Evolutionary conservation across 2,329 filamentous ascomycete species (phyloP).

Genomic region (Arthrinium phaeospermum): DNA sequence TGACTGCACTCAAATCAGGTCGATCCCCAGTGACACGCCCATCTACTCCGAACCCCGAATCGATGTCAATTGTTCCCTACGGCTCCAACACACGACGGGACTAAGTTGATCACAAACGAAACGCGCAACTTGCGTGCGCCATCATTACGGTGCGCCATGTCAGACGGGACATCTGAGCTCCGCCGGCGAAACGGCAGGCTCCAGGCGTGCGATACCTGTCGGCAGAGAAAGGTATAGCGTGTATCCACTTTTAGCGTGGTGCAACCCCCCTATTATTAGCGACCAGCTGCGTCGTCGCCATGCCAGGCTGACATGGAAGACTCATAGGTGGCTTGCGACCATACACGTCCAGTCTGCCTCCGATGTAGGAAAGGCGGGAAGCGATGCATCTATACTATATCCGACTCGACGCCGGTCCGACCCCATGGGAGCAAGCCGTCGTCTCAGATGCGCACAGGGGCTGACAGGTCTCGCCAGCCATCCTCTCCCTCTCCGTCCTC

Average conservation of each 20-base stretch:
- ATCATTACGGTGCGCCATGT: not conserved
- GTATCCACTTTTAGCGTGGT: not conserved
- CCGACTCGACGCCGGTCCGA: conserved; percentile 19
- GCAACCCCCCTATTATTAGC: not conserved
- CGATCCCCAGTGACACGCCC: not conserved
- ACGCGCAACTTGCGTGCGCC: not conserved
- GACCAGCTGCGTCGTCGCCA: not conserved
- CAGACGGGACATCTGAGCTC: conserved; percentile 2
- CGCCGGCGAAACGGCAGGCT: conserved; percentile 24
- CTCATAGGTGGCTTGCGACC: conserved; percentile 48
- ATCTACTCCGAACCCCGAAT: not conserved
- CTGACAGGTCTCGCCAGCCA: conserved; percentile 2
- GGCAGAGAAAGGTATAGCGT: conserved; percentile 22
- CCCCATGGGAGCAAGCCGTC: not conserved
- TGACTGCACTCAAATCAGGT: not conserved
- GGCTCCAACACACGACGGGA: not conserved
- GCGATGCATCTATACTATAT: conserved; percentile 44
- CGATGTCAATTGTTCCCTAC: not conserved
- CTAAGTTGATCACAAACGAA: not conserved
- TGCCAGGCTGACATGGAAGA: not conserved
- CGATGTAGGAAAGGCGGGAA: conserved; percentile 44
- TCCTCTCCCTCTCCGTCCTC: conserved; percentile 13
- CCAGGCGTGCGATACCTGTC: conserved; percentile 25
- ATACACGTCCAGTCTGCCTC: conserved; percentile 45
- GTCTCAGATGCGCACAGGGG: conserved; percentile 1